phyloP scores from a whole-genome alignment of 345 rosid species.

The Corymbia maculata region DNA sequence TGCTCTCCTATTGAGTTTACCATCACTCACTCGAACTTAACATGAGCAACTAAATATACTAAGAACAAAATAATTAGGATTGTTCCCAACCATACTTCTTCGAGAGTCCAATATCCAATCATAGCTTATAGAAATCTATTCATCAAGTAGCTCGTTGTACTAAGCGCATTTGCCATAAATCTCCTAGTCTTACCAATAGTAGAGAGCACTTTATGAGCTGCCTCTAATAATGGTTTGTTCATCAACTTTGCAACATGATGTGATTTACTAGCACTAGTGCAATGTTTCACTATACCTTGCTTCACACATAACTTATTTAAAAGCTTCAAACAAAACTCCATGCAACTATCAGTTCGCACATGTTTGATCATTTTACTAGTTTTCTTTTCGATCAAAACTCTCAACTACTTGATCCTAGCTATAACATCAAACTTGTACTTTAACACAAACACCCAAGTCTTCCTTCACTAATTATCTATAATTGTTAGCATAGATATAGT shows the following conservation, averaged over 20 bases:
- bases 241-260: background rate
- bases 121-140: too few relatives aligned
- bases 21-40: background rate
- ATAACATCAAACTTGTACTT: too few relatives aligned
- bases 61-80: too few relatives aligned
- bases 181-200: background rate
- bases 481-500: background rate
- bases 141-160: background rate
- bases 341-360: rapidly evolving
- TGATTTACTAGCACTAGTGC: background rate
- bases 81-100: background rate
- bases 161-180: background rate
- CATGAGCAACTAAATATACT: background rate
- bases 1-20: background rate
- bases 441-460: too few relatives aligned
- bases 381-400: too few relatives aligned
- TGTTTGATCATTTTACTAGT: too few relatives aligned
- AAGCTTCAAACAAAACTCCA: background rate
- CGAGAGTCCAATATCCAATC: background rate
- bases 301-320: background rate
- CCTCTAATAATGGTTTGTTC: background rate
- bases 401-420: too few relatives aligned
- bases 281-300: background rate
- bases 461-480: too few relatives aligned
- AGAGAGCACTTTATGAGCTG: background rate